Conservation (phyloP, 805 yeast genomes). For the Metschnikowia continentalis region DNA sequence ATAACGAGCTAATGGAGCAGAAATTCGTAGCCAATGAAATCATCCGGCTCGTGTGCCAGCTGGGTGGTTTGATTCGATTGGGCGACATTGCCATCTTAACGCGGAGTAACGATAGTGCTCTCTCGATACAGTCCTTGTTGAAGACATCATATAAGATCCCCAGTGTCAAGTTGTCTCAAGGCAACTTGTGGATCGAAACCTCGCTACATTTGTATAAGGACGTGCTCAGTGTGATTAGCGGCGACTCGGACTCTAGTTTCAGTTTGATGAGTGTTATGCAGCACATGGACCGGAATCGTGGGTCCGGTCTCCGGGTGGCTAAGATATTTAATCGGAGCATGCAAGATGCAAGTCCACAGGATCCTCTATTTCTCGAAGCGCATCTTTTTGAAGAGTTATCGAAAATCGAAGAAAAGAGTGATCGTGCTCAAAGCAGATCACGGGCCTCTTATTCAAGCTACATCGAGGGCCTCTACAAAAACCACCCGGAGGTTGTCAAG, state of each 20-base stretch:
- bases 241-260: constrained; percentile 31
- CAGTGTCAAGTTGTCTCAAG: constrained; percentile 13
- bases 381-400: constrained; percentile 12
- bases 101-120: constrained; percentile 14
- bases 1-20: constrained; percentile 5
- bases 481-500: constrained; percentile 7
- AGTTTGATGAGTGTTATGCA: constrained; percentile 26
- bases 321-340: constrained; percentile 25
- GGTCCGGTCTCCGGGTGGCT: constrained; percentile 22
- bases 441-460: not conserved
- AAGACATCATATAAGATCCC: constrained; percentile 9
- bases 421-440: not conserved
- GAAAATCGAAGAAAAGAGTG: not conserved
- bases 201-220: constrained; percentile 12
- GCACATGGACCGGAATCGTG: constrained; percentile 23
- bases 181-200: constrained; percentile 15
- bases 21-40: constrained; percentile 14
- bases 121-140: constrained; percentile 12
- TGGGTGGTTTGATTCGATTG: constrained; percentile 16
- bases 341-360: not conserved
- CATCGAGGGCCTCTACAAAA: constrained; percentile 8
- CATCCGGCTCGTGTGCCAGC: constrained; percentile 15
- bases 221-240: constrained; percentile 17
- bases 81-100: constrained; percentile 17
- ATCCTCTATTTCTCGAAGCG: constrained; percentile 11